Base-by-base conservation (phyloP, 2,329 filamentous ascomycete genomes). In the Fusarium siculi region DNA sequence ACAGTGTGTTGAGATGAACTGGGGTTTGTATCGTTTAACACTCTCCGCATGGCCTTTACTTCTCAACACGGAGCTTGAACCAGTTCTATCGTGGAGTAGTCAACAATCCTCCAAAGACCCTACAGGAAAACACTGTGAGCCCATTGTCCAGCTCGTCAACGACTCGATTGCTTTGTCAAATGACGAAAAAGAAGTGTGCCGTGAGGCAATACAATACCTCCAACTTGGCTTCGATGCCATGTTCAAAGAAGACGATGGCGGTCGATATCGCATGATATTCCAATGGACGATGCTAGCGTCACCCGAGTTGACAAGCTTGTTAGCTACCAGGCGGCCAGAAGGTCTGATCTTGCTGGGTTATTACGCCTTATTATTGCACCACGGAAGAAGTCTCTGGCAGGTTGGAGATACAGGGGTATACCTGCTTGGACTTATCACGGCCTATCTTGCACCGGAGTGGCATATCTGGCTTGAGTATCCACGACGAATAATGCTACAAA, bases 211-310 rank as follows among this genome's bases (percentile, higher is more conserved):
- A 5, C 9, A 60, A 0, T 70, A 66, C 2, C 46, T 75, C 2
- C 73, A 76, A 6, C 19, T 68, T 0, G 73, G 66, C 0, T 75
- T 75, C 0, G 70, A 75, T 16, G 70, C 66, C 1, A 25, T 72
- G 18, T 11, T 11, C 1, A 34, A 52, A 3, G 32, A 18, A 0
- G 32, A 46, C 1, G 8, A 3, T 11, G 8, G 1, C 8, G 49
- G 40, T n/a, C 44, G 55, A 4, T 63, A 57, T 30, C 53, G 57
- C 10, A 68, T 75, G 70, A 68, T 76, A 15, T 66, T 76, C 2
- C 63, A 68, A 0, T 75, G 73, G 73, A 71, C 71, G 1, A 67
- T 76, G 55, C 39, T 75, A 1, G 54, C 49, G 0, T 52, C 73
- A 2, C 52, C 67, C 8, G 56, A 61, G 7, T 23, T 70, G 2